Conservation (phyloP, 2,329 filamentous ascomycete genomes). For the Plectosphaerella cucumerina region DNA sequence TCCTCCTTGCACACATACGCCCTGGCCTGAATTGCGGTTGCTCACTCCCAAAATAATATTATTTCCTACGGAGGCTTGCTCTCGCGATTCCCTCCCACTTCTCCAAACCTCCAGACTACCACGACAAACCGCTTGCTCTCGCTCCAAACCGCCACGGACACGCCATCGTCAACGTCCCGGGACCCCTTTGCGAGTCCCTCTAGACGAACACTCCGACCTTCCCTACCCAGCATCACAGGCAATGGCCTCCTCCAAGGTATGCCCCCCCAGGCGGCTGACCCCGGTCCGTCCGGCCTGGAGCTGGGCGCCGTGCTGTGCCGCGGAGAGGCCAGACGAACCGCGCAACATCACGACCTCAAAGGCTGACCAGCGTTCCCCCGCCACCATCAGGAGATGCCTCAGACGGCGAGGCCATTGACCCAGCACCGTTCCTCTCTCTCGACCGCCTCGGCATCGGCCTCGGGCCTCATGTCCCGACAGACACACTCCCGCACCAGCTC, state of each 20-base stretch:
- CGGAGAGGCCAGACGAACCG: not conserved
- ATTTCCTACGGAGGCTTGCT: slow-evolving; percentile 13
- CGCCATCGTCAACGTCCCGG: not conserved
- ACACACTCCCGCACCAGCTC: slow-evolving; percentile 72
- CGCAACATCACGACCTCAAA: slow-evolving; percentile 16
- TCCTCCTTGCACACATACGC: slow-evolving; percentile 11
- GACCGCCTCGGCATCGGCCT: slow-evolving; percentile 51
- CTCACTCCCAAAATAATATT: slow-evolving; percentile 17
- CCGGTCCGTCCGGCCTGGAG: slow-evolving; percentile 11
- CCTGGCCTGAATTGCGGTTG: slow-evolving; percentile 13
- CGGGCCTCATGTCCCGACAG: slow-evolving; percentile 56
- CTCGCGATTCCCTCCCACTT: slow-evolving; percentile 11
- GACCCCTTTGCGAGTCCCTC: not conserved
- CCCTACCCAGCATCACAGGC: slow-evolving; percentile 26
- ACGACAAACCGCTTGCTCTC: not conserved
- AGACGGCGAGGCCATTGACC: slow-evolving; percentile 63
- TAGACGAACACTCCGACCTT: slow-evolving; percentile 16
- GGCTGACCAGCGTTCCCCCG: slow-evolving; percentile 29
- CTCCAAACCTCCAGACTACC: slow-evolving; percentile 4
- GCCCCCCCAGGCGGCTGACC: slow-evolving; percentile 15
- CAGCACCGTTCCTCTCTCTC: slow-evolving; percentile 58
- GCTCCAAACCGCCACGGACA: not conserved
- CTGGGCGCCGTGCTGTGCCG: slow-evolving; percentile 10
- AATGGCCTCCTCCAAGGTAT: slow-evolving; percentile 63
- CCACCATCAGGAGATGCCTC: slow-evolving; percentile 54